Conservation (phyloP, 371 early-diverging fungal genomes). For the Mortierella sp. region DNA sequence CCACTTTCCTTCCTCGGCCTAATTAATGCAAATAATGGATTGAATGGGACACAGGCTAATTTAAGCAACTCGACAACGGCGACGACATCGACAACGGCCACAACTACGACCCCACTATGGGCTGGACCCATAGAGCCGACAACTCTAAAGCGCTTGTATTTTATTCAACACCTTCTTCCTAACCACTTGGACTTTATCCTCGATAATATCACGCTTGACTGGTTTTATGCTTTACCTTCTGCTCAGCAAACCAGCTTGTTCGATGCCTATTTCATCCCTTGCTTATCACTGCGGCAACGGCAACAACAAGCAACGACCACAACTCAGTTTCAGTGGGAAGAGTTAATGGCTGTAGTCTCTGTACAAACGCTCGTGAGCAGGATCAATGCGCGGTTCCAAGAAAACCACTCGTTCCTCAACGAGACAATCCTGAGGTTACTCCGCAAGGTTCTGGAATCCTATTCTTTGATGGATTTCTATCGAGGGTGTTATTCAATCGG, state of each 20-base stretch:
- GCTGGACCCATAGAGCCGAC: conserved; percentile 28
- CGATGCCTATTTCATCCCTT: conserved; percentile 36
- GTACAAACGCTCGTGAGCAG: conserved; percentile 35
- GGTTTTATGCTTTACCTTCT: conserved; percentile 39
- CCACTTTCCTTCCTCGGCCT: conserved; percentile 43
- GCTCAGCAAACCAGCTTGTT: conserved; percentile 28
- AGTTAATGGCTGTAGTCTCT: conserved; percentile 18
- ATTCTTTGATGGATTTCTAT: conserved; percentile 27
- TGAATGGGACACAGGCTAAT: background rate
- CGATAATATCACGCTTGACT: conserved; percentile 41
- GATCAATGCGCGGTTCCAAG: conserved; percentile 27
- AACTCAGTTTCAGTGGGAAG: background rate
- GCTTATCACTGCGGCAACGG: background rate
- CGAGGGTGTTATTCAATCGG: conserved; percentile 2
- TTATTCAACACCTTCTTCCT: conserved; percentile 37
- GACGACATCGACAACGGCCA: background rate
- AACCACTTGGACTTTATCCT: conserved; percentile 46
- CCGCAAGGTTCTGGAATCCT: conserved; percentile 10
- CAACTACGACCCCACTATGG: conserved; percentile 23
- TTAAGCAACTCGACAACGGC: background rate
- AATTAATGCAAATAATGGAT: background rate
- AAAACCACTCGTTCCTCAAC: conserved; percentile 51
- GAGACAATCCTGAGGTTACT: conserved; percentile 34
- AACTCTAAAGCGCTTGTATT: conserved; percentile 9
- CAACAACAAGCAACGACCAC: background rate